Conservation (phyloP, 2,329 filamentous ascomycete genomes). For the Myotisia sp. region DNA sequence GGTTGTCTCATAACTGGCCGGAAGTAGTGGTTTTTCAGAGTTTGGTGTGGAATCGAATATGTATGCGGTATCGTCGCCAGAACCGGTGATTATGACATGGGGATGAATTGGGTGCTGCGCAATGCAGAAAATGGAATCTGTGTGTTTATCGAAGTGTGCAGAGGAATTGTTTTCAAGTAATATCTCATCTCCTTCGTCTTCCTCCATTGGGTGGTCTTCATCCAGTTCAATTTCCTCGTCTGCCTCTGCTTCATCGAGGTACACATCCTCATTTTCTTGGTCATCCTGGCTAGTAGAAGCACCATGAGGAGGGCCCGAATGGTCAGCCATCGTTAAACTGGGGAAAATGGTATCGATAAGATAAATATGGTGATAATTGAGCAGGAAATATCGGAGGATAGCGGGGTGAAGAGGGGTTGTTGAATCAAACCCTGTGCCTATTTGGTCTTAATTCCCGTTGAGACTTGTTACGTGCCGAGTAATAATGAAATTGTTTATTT, state of each 20-base stretch:
- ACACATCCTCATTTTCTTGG: constrained; percentile 41
- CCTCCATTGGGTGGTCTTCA: constrained; percentile 51
- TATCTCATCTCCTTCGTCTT: constrained; percentile 52
- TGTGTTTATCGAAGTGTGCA: constrained; percentile 82
- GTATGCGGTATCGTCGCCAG: constrained; percentile 73
- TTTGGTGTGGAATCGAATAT: constrained; percentile 58
- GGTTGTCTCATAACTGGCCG: constrained; percentile 57
- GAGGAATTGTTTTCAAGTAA: constrained; percentile 79
- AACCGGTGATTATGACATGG: constrained; percentile 72
- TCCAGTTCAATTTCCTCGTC: constrained; percentile 61
- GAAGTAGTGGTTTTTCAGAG: constrained; percentile 51
- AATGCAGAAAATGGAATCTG: constrained; percentile 87
- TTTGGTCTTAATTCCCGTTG: too few relatives aligned
- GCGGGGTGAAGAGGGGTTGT: too few relatives aligned
- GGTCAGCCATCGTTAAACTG: constrained; percentile 1
- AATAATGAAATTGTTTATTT: too few relatives aligned
- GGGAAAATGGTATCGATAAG: too few relatives aligned
- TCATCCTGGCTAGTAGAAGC: too few relatives aligned
- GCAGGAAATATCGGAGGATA: too few relatives aligned
- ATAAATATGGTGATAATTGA: too few relatives aligned
- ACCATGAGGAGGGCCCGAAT: too few relatives aligned
- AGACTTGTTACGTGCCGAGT: too few relatives aligned
- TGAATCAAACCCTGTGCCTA: too few relatives aligned
- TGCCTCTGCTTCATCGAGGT: constrained; percentile 63
- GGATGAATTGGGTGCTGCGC: constrained; percentile 75